Evolutionary conservation across 2,329 filamentous ascomycete species (phyloP).

Genomic region (Colletotrichum scovillei): DNA sequence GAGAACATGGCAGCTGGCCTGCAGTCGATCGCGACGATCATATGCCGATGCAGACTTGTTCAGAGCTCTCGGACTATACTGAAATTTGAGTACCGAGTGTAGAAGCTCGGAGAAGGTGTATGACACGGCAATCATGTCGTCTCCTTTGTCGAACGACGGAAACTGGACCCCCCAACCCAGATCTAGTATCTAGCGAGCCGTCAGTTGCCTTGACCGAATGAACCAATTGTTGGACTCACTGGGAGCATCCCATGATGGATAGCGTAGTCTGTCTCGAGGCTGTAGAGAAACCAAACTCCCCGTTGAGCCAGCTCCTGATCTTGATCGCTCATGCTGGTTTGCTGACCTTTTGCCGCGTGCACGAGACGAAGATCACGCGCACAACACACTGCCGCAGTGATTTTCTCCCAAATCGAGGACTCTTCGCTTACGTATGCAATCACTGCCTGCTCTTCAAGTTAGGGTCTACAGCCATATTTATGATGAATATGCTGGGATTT

Average conservation of each 20-base stretch:
- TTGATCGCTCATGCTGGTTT: conserved; percentile 10
- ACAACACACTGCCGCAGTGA: conserved; percentile 24
- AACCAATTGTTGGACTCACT: neutral
- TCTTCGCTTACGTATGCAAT: conserved; percentile 24
- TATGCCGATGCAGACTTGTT: conserved; percentile 5
- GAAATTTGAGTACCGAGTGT: conserved; percentile 20
- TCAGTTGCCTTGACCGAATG: neutral
- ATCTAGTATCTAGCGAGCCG: conserved; percentile 10
- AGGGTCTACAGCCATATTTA: neutral
- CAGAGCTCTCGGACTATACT: conserved; percentile 24
- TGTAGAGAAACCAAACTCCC: conserved; percentile 30
- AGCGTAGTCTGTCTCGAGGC: conserved; percentile 20
- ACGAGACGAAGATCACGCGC: conserved; percentile 27
- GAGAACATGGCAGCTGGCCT: conserved; percentile 26
- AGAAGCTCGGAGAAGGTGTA: conserved; percentile 30
- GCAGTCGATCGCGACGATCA: conserved; percentile 16
- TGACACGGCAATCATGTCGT: conserved; percentile 21
- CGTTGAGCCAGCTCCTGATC: conserved; percentile 18
- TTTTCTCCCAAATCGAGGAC: conserved; percentile 16
- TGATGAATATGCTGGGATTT: neutral
- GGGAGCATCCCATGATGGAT: conserved; percentile 30
- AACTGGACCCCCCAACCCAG: conserved; percentile 16
- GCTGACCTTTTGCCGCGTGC: conserved; percentile 17
- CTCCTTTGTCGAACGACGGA: conserved; percentile 15
- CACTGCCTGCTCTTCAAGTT: conserved; percentile 1